phyloP scores from a whole-genome alignment of 495 filamentous ascomycete species.

The Penicillium dipodomyicola region DNA sequence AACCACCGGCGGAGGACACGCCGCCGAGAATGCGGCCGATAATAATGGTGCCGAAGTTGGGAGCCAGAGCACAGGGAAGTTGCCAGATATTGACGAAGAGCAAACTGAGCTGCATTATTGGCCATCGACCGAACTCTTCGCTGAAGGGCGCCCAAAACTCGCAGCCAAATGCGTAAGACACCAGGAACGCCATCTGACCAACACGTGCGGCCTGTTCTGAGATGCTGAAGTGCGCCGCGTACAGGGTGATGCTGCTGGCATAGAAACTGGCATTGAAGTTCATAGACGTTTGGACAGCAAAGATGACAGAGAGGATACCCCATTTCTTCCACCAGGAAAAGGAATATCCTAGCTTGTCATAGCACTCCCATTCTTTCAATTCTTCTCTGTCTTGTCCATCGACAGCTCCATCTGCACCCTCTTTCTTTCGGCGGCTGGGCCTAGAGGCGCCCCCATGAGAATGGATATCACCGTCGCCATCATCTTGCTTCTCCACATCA shows the following conservation, averaged over 20 bases:
- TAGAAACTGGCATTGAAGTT: conserved; percentile 81
- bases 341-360: conserved; percentile 61
- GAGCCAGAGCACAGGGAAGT: conserved; percentile 67
- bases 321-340: conserved; percentile 71
- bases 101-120: conserved; percentile 66
- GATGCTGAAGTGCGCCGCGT: conserved; percentile 61
- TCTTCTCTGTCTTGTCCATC: conserved; percentile 51
- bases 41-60: conserved; percentile 65
- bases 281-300: conserved; percentile 76
- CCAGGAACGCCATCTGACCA: conserved; percentile 68
- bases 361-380: conserved; percentile 59
- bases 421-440: conserved; percentile 15
- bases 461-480: conserved; percentile 11
- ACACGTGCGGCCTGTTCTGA: conserved; percentile 61
- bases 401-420: conserved; percentile 18
- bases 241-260: conserved; percentile 61
- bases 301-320: conserved; percentile 70
- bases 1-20: conserved; percentile 72
- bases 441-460: conserved; percentile 16
- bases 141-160: conserved; percentile 84
- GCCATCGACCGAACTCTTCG: conserved; percentile 74
- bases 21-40: conserved; percentile 67
- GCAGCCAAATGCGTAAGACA: conserved; percentile 76
- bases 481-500: conserved; percentile 30
- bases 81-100: conserved; percentile 75